phyloP scores from a whole-genome alignment of 257 asterid genomes.

The Solanum neorickii region DNA sequence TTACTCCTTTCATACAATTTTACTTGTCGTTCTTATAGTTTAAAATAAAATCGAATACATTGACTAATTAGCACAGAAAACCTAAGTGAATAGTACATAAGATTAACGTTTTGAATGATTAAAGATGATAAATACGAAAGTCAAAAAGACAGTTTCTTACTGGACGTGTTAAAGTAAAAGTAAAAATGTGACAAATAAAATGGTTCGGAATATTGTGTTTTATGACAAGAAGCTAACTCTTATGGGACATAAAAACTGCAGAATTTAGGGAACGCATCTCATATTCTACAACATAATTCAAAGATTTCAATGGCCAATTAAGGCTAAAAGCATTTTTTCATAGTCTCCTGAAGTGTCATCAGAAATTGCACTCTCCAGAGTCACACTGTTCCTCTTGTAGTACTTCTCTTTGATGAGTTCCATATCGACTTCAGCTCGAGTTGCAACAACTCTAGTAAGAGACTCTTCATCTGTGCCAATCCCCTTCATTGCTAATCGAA shows the following conservation, averaged over 20 bases:
- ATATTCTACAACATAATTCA: background rate
- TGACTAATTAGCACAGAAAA: background rate
- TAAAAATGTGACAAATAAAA: background rate
- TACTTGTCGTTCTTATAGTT: background rate
- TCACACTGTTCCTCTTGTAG: conserved; percentile 47
- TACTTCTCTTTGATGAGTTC: conserved; percentile 53
- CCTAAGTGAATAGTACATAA: background rate
- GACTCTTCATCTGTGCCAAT: conserved; percentile 70
- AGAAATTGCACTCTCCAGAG: conserved; percentile 48
- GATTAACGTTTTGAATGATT: no score
- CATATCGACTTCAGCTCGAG: conserved; percentile 71
- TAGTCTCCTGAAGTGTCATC: conserved; percentile 77
- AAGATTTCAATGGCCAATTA: conserved; percentile 38
- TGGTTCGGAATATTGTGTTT: background rate
- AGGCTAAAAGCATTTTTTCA: conserved; percentile 52
- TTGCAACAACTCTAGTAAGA: conserved; percentile 65
- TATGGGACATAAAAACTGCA: background rate
- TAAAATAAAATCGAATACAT: no score
- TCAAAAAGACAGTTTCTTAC: no score
- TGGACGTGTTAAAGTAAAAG: background rate
- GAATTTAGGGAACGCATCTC: background rate
- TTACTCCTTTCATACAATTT: background rate
- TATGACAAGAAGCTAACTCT: background rate
- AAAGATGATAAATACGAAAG: background rate
- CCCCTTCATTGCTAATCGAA: conserved; percentile 45